These are phyloP conservation scores for Syzygium grande DNA, from an alignment of 345 rosid genomes.

Conservation along the genomic window DNA sequence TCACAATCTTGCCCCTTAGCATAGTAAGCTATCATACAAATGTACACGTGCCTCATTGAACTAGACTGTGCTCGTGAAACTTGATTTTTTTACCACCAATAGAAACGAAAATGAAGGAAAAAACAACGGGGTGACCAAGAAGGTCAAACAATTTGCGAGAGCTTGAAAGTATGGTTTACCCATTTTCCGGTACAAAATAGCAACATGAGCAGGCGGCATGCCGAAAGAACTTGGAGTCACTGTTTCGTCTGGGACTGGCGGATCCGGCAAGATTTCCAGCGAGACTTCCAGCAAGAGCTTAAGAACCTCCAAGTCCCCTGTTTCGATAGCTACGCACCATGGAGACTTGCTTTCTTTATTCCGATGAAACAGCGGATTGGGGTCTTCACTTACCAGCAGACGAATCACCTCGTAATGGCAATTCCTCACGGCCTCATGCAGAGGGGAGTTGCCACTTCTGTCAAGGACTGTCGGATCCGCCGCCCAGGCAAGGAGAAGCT, in stretches of 20 bases:
- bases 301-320: too few species aligned
- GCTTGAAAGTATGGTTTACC: neutral
- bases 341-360: too few species aligned
- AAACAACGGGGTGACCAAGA: neutral
- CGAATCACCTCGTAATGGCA: too few species aligned
- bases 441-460: too few species aligned
- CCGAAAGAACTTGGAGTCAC: rapidly evolving
- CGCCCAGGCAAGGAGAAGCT: too few species aligned
- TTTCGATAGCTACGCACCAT: too few species aligned
- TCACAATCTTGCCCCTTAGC: neutral
- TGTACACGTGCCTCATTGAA: neutral
- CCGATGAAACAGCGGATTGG: too few species aligned
- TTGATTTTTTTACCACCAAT: neutral
- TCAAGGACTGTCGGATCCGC: too few species aligned
- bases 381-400: too few species aligned
- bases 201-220: neutral
- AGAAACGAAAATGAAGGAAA: neutral
- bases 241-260: neutral
- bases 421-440: too few species aligned
- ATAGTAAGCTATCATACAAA: neutral
- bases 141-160: neutral
- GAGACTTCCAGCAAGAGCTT: neutral
- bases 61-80: neutral
- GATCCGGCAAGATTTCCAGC: neutral
- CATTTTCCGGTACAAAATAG: neutral